Base-by-base conservation (phyloP, 371 early-diverging fungal genomes). In the Capillidium heterosporum region DNA sequence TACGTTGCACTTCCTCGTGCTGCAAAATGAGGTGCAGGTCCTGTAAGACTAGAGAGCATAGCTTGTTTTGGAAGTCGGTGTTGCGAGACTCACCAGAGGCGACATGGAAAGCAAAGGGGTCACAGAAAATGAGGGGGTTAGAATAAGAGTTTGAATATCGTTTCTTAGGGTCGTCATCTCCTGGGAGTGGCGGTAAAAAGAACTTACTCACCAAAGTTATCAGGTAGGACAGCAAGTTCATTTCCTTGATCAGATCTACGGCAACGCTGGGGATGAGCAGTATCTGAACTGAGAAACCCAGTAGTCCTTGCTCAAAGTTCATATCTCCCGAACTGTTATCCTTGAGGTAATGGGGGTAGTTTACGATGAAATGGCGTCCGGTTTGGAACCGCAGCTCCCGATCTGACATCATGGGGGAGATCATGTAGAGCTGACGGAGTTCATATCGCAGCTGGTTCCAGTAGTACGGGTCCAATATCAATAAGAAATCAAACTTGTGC, bases 161-260 rank as follows among this genome's bases (percentile, higher is more conserved):
- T 7, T 8, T 29, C 2, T 11, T 21, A 31, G 11, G 19, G 11
- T 53, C 35, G 23, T 7, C 3, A 2, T 53, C 53, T 5, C 19
- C 19, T 4, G 39, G 31, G 17, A 3, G 35, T 10, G 31, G 21
- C 23, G 53, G 53, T 19, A 21, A 10, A n/a, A 53, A 53, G 23
- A 53, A 53, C 21, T 29, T 31, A n/a, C 17, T 17, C 23, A 53
- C 32, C 8, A 53, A 24, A 2, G 53, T 21, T 5, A 53, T n/a
- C 11, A 53, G 53, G 53, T 53, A 53, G 8, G 31, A n/a, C 8
- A 53, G 39, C 4, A 53, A 53, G 23, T 40, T 40, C 53, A 53
- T 53, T 39, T 39, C 35, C n/a, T 39, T 11, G 4, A 53, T 17
- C 2, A 53, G 53, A 17, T 28, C 19, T 32, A 21, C 39, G 17